Conservation (phyloP, 2,329 filamentous ascomycete species). For the Monosporascus sp. region DNA sequence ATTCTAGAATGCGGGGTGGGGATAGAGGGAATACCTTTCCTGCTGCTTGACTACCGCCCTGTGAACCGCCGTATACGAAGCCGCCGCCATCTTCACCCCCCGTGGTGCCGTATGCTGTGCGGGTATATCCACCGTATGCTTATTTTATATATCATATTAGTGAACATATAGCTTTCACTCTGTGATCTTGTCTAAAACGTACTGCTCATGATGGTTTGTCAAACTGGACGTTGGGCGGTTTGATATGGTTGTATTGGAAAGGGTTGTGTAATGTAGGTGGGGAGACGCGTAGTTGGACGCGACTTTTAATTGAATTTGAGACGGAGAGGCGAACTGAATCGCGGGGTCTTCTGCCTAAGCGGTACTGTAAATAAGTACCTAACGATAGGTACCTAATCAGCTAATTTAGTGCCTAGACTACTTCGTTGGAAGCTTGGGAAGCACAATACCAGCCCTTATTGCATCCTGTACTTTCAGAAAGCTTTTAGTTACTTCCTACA, state of each 20-base stretch:
- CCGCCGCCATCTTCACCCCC: constrained; percentile 58
- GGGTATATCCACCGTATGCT: constrained; percentile 46
- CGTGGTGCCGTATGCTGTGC: constrained; percentile 46
- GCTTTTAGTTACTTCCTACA: too few relatives aligned
- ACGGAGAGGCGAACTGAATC: not conserved
- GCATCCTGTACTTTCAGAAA: too few relatives aligned
- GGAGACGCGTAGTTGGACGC: constrained; percentile 6
- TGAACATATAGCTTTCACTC: not conserved
- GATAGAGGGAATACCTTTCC: constrained; percentile 17
- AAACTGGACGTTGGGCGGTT: not conserved
- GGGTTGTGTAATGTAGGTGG: not conserved
- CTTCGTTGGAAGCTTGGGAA: too few relatives aligned
- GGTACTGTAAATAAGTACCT: too few relatives aligned
- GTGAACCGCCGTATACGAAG: constrained; percentile 56
- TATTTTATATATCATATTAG: constrained; percentile 24
- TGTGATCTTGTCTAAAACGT: not conserved
- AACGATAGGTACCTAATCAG: too few relatives aligned
- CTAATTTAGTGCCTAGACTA: too few relatives aligned
- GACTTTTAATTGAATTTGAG: constrained; percentile 7
- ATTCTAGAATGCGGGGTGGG: not conserved
- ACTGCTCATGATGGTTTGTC: constrained; percentile 9
- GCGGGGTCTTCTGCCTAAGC: constrained; percentile 1
- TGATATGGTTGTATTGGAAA: not conserved
- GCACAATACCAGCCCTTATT: too few relatives aligned
- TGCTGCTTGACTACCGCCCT: constrained; percentile 49